Base-by-base conservation (phyloP, 129 eudicot species). In the Centella asiatica region DNA sequence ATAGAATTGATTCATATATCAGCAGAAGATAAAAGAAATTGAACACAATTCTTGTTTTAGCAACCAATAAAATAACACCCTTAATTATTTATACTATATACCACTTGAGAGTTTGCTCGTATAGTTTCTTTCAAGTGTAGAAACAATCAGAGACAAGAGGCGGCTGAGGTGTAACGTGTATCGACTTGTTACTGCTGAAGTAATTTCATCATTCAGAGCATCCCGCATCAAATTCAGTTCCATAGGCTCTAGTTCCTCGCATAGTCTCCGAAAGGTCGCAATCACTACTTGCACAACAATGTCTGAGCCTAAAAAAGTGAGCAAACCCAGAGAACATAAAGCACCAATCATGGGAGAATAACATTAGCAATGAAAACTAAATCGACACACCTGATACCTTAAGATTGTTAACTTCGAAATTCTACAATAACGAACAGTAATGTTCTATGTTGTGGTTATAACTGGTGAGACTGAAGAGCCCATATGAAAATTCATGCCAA, bases 141-240 rank as follows among this genome's bases (percentile, higher is more conserved):
- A 80, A 34, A 80, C 69, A 71, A 84, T 84, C 67, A 92, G 68
- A 48, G 98, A 75, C 42, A 92, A 56, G 52, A 92, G 88, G 60
- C 78, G 82, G 71, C 62, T 63, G 33, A 92, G 75, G 78, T 84
- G 86, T 48, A 56, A 60, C 11, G 57, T 54, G 57, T 60, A 49
- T 37, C 78, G 81, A 63, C 50, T 73, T 47, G 71, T 44, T 58
- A 63, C 59, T 42, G 67, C 67, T 12, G 72, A 69, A 29, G 27
- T 46, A 31, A 81, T 74, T 73, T 81, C 80, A 22, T 63, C 53
- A 64, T 17, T 31, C 49, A 84, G 68, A 60, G 77, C 75, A 62
- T 64, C 66, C 81, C 90, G 72, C 74, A 92, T 44, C 31, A 64
- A 59, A 60, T 57, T 62, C 54, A 80, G 50, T 55, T 84, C 86